A percentile compares a stretch with the other conserved stretches of the same genome.
These are phyloP conservation scores for Fusarium tricinctum DNA, from an alignment of 2,329 filamentous ascomycete genomes.

Conservation along the genomic window DNA sequence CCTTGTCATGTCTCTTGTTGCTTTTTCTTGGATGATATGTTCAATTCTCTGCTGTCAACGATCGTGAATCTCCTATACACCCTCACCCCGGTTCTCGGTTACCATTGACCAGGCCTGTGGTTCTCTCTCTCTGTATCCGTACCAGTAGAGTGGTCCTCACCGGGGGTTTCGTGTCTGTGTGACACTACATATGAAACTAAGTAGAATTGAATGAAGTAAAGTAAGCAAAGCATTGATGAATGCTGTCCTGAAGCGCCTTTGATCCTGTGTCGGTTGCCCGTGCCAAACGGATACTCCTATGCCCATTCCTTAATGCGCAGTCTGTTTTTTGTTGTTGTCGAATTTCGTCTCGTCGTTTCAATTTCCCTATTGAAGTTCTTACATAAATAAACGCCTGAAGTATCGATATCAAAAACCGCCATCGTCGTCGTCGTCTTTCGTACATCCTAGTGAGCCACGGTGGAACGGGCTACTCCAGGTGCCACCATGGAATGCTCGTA, in stretches of 20 bases:
- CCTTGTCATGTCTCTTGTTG: not conserved
- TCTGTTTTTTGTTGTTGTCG: constrained; percentile 27
- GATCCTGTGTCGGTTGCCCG: constrained; percentile 23
- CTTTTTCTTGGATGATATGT: constrained; percentile 2
- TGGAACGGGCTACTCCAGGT: constrained; percentile 24
- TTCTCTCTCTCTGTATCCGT: constrained; percentile 34
- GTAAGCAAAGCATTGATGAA: constrained; percentile 37
- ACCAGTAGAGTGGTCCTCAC: constrained; percentile 38
- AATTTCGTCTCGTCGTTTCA: constrained; percentile 38
- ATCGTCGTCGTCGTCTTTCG: not conserved
- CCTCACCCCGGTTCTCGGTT: constrained; percentile 27
- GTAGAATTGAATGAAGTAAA: constrained; percentile 17
- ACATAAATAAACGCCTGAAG: constrained; percentile 29
- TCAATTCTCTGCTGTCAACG: constrained; percentile 30
- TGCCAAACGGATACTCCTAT: constrained; percentile 17
- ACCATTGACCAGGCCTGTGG: constrained; percentile 34
- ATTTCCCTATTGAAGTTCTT: constrained; percentile 33
- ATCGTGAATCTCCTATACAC: constrained; percentile 22
- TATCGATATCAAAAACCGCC: constrained; percentile 9
- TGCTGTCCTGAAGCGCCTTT: constrained; percentile 41
- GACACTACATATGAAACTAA: constrained; percentile 32
- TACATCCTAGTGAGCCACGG: constrained; percentile 33
- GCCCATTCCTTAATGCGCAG: constrained; percentile 24
- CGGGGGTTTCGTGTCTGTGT: constrained; percentile 38
- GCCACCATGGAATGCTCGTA: constrained; percentile 39